Evolutionary conservation across 176 grass and related monocot genomes (phyloP).

Genomic region (Oropetium thomaeum): DNA sequence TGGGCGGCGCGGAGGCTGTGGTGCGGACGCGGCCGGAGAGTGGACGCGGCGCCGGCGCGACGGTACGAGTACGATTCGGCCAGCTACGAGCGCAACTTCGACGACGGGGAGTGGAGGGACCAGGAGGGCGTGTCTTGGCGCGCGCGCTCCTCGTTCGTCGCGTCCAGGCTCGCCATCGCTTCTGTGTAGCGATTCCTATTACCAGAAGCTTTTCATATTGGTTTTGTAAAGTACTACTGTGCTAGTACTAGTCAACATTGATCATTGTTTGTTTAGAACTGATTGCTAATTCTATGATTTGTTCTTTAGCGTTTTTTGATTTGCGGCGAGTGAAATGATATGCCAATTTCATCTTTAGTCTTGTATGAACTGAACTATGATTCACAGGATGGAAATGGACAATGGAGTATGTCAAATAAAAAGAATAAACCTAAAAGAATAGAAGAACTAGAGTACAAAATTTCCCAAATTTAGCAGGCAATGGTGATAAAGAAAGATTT

Average conservation of each 20-base stretch:
- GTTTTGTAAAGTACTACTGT: background rate
- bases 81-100: slow-evolving; percentile 65
- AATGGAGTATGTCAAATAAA: background rate
- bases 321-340: no score
- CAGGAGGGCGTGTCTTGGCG: slow-evolving; percentile 37
- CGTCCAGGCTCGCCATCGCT: background rate
- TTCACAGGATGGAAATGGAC: background rate
- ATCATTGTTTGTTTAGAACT: no score
- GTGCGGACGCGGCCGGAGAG: background rate
- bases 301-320: no score
- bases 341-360: background rate
- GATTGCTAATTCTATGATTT: no score
- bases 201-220: background rate
- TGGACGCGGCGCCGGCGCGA: background rate
- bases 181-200: background rate
- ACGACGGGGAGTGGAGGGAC: background rate
- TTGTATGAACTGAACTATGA: background rate
- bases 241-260: no score
- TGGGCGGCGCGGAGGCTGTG: background rate
- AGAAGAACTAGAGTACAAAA: background rate
- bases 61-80: slow-evolving; percentile 51
- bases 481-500: no score
- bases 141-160: background rate
- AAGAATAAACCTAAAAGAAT: background rate
- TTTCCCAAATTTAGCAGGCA: no score